A percentile compares a stretch with the other conserved stretches of the same genome.
These are phyloP conservation scores for Pleurotus citrinopileatus DNA, from an alignment of 768 basidiomycete genomes.

Conservation along the genomic window DNA sequence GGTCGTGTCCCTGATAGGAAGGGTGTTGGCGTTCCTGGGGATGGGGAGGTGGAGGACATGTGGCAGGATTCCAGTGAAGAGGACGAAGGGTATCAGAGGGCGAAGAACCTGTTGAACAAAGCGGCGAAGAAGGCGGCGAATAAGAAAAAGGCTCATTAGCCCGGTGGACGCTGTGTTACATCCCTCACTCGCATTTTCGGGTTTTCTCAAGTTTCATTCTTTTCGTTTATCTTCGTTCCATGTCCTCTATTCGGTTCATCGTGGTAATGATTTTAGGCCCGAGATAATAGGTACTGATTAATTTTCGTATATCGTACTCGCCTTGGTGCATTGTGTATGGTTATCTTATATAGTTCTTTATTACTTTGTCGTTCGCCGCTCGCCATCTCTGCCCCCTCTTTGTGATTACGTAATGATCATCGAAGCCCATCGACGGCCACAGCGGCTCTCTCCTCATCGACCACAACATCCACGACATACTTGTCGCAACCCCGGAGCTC, in stretches of 20 bases:
- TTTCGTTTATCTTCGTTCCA: too few relatives aligned
- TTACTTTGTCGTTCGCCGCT: conserved; percentile 3
- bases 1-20: background rate
- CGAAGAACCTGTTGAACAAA: conserved; percentile 49
- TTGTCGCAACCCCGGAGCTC: background rate
- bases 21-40: background rate
- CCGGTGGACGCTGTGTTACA: background rate
- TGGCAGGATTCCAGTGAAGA: conserved; percentile 82
- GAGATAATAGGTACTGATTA: too few relatives aligned
- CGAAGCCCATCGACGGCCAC: too few relatives aligned
- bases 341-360: background rate
- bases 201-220: too few relatives aligned
- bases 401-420: too few relatives aligned
- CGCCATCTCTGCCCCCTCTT: background rate
- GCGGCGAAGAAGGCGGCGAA: conserved; percentile 38
- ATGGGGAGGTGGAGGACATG: conserved; percentile 30
- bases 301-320: too few relatives aligned
- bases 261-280: too few relatives aligned
- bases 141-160: conserved; percentile 12
- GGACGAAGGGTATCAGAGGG: conserved; percentile 62
- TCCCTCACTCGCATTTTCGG: too few relatives aligned
- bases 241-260: too few relatives aligned
- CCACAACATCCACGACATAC: background rate
- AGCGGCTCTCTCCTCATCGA: too few relatives aligned
- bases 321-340: too few relatives aligned